Base-by-base conservation (phyloP, 495 filamentous ascomycete species). In the Cladorrhinum samala region DNA sequence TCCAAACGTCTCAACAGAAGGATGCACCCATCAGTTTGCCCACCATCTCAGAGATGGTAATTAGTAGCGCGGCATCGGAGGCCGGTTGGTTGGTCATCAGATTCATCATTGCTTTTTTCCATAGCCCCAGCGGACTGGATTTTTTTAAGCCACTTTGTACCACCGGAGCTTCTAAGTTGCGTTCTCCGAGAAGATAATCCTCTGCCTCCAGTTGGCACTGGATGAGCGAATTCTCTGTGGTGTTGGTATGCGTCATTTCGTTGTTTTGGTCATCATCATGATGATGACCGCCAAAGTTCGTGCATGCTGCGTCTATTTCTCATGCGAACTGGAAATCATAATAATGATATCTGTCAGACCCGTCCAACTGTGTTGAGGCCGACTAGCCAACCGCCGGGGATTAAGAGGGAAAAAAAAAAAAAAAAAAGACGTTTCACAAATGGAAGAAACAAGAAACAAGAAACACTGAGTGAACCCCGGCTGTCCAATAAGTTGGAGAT, bases 1-100 rank as follows among this genome's bases (percentile, higher is more conserved):
- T n/a, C 16, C 37, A 20, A 49, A 53, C 49, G 55, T 53, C 55
- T 57, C 40, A 46, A 11, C 25, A 19, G n/a, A n/a, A n/a, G n/a
- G n/a, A n/a, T n/a, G n/a, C 39, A 5, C 17, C 4, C 39, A 4
- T 41, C 17, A 37, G 30, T 37, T 7, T 37, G 13, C 39, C 17
- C 39, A 41, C 4, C n/a, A 18, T 27, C 20, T 17, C 45, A 30
- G 24, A 33, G 20, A 47, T 20, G 13, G n/a, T 8, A 41, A 5
- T 4, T n/a, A 17, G n/a, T 17, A 41, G 17, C 27, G 27, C 27
- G 27, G 27, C 27, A 33, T 33, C 27, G 27, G 27, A 33, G 6
- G 11, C n/a, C n/a, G n/a, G n/a, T n/a, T n/a, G 11, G 27, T 33
- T 11, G 27, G 27, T 33, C 6, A 33, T 5, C 5, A 11, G 11